These are phyloP conservation scores for Elsinoe fawcettii DNA, from an alignment of 2,329 filamentous ascomycete genomes.

Conservation along the genomic window DNA sequence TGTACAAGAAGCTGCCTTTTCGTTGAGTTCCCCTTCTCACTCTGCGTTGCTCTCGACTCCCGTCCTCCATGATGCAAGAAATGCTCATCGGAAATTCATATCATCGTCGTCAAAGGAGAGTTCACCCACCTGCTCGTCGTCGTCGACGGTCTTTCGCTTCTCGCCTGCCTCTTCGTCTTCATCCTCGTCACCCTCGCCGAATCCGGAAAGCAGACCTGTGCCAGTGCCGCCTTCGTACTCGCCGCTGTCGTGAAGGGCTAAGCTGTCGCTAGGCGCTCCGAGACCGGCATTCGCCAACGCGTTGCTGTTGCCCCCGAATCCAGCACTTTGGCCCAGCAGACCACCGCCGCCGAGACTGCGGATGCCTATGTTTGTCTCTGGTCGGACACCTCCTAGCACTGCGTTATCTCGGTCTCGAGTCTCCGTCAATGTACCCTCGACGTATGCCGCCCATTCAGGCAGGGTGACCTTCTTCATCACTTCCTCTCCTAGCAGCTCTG, in stretches of 20 bases:
- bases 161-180: constrained; percentile 72
- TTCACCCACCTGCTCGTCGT: constrained; percentile 60
- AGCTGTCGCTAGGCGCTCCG: constrained; percentile 46
- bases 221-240: constrained; percentile 29
- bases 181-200: constrained; percentile 93
- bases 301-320: constrained; percentile 44
- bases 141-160: constrained; percentile 39
- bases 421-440: constrained; percentile 85
- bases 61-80: constrained; percentile 15
- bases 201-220: constrained; percentile 57
- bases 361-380: constrained; percentile 78
- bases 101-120: constrained; percentile 55
- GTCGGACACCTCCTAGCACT: constrained; percentile 90
- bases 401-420: constrained; percentile 95
- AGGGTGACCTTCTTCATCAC: constrained; percentile 86
- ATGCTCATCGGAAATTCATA: constrained; percentile 49
- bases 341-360: constrained; percentile 38
- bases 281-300: constrained; percentile 75
- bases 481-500: constrained; percentile 72
- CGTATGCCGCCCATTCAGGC: constrained; percentile 86
- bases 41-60: not conserved
- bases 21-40: not conserved
- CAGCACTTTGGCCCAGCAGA: constrained; percentile 36
- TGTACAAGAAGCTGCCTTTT: constrained; percentile 13
- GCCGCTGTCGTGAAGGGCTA: constrained; percentile 29